A percentile compares a stretch with the other conserved stretches of the same genome.
Evolutionary conservation across 1,284 basidiomycete species (phyloP).

Genomic region (Somion occarium): DNA sequence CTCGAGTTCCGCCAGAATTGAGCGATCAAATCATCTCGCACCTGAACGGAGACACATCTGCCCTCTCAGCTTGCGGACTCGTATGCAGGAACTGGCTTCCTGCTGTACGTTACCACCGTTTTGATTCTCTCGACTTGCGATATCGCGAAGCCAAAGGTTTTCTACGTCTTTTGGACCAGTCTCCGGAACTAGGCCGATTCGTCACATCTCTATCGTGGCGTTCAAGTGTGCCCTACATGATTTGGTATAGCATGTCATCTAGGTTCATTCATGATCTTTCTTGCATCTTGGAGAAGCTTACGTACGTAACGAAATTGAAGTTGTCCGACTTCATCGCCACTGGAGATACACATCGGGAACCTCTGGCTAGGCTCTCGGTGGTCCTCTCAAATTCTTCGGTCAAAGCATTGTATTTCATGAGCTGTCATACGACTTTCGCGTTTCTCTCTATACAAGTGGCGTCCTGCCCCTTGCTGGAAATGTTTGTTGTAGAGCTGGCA

Average conservation of each 20-base stretch:
- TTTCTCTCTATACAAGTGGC: not conserved
- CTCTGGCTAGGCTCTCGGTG: too few species aligned
- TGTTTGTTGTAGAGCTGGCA: not conserved
- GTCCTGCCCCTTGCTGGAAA: not conserved
- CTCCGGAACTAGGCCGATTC: slow-evolving; percentile 7
- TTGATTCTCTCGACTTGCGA: slow-evolving; percentile 5
- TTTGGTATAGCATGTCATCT: not conserved
- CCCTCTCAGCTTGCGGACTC: slow-evolving; percentile 25
- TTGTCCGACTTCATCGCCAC: not conserved
- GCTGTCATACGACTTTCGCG: not conserved
- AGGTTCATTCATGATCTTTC: not conserved
- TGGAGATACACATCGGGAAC: not conserved
- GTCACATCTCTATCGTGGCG: not conserved
- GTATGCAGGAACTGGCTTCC: slow-evolving; percentile 28
- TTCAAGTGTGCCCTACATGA: too few species aligned
- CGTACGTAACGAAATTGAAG: not conserved
- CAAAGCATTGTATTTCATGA: too few species aligned
- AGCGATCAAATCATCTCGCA: slow-evolving; percentile 17
- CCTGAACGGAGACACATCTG: slow-evolving; percentile 17
- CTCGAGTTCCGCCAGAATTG: slow-evolving; percentile 14
- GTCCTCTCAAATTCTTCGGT: not conserved
- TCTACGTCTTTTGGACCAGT: slow-evolving; percentile 4
- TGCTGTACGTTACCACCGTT: slow-evolving; percentile 25
- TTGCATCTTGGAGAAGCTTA: not conserved
- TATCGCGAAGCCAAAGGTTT: slow-evolving; percentile 5